Conservation (phyloP, 768 basidiomycete genomes). For the Panaeolus cyanescens region DNA sequence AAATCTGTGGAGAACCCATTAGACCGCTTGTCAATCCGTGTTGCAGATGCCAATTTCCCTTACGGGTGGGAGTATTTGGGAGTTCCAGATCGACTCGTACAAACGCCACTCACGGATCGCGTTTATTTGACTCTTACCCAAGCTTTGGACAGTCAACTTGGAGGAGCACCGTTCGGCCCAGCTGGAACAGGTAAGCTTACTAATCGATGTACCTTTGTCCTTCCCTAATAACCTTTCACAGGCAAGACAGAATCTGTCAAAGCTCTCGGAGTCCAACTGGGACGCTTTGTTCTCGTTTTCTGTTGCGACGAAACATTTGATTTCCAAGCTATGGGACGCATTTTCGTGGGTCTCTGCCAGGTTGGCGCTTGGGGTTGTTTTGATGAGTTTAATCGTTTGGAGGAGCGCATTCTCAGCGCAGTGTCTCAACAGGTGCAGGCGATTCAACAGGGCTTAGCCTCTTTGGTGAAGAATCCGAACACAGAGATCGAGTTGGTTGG, state of each 20-base stretch:
- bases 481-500: constrained; percentile 95
- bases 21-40: constrained; percentile 76
- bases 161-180: constrained; percentile 97
- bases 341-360: constrained; percentile 97
- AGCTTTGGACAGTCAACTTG: constrained; percentile 91
- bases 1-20: constrained; percentile 69
- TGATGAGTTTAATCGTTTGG: constrained; percentile 97
- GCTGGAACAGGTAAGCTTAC: constrained; percentile 82
- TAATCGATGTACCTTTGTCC: constrained; percentile 5
- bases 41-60: constrained; percentile 90
- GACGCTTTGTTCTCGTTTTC: constrained; percentile 99
- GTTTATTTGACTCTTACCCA: constrained; percentile 97
- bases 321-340: constrained; percentile 99
- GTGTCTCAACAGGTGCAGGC: constrained; percentile 99
- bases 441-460: constrained; percentile 94
- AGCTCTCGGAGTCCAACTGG: constrained; percentile 95
- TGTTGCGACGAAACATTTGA: constrained; percentile 99
- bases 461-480: constrained; percentile 79
- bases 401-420: constrained; percentile 96
- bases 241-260: constrained; percentile 99
- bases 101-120: constrained; percentile 95
- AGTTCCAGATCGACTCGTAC: constrained; percentile 94
- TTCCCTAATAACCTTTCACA: constrained; percentile 27
- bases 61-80: constrained; percentile 99
- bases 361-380: constrained; percentile 99